Evolutionary conservation across 495 filamentous ascomycete species (phyloP).

Genomic region (Acidomyces sp.): DNA sequence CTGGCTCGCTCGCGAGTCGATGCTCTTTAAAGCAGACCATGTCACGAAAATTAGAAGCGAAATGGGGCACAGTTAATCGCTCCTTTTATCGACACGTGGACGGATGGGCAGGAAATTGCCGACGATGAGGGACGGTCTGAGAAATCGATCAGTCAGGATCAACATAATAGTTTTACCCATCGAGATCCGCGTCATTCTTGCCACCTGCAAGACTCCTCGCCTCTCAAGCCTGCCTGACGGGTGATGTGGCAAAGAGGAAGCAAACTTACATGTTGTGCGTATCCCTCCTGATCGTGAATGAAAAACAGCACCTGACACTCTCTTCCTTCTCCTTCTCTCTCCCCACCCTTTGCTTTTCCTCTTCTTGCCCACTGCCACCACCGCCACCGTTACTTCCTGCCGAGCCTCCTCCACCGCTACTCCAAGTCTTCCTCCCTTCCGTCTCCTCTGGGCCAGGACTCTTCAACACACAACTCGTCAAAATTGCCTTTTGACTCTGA

Average conservation of each 20-base stretch:
- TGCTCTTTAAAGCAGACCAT: no score
- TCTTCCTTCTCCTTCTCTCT: conserved; percentile 50
- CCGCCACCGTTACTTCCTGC: conserved; percentile 62
- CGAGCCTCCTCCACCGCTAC: conserved; percentile 52
- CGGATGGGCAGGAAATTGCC: conserved; percentile 85
- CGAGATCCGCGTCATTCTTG: no score
- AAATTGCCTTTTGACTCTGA: conserved; percentile 84
- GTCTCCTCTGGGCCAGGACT: conserved; percentile 46
- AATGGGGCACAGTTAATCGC: no score
- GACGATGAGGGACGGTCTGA: conserved; percentile 85
- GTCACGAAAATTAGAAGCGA: no score
- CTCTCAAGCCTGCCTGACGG: no score
- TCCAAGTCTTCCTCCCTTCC: no score
- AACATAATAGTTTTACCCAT: no score
- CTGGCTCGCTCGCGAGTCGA: no score
- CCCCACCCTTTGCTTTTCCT: neutral
- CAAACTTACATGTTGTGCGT: conserved; percentile 83
- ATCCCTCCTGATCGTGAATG: conserved; percentile 88
- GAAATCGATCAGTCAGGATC: no score
- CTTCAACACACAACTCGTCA: conserved; percentile 86
- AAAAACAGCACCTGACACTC: conserved; percentile 87
- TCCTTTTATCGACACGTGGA: no score
- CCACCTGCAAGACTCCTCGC: no score
- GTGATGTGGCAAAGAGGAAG: neutral
- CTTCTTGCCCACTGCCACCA: neutral